Evolutionary conservation across 331 rosid genomes (phyloP).

Genomic region (Quercus lobata): DNA sequence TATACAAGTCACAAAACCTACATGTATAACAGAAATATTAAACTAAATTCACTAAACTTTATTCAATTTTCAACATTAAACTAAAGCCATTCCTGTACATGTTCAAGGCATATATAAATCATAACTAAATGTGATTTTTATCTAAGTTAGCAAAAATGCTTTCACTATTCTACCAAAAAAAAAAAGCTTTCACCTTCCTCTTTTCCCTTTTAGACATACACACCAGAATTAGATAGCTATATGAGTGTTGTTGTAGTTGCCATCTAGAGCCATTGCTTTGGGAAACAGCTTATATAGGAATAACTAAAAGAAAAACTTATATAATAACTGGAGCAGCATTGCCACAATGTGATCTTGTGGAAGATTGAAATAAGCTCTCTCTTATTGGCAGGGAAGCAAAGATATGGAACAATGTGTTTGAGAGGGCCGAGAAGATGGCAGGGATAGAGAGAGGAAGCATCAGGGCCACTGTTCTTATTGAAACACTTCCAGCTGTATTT

Average conservation of each 20-base stretch:
- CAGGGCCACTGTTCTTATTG: conserved; percentile 82
- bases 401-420: conserved; percentile 82
- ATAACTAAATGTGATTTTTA: background rate
- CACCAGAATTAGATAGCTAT: background rate
- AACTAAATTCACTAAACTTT: background rate
- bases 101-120: background rate
- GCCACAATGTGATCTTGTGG: background rate
- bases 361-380: background rate
- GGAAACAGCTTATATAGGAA: no score
- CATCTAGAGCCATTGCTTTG: no score
- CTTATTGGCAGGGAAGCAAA: conserved; percentile 69
- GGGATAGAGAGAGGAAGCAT: conserved; percentile 88
- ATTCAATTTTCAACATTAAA: background rate
- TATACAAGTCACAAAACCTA: no score
- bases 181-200: background rate
- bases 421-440: conserved; percentile 72
- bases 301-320: no score
- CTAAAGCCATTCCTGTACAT: background rate
- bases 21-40: background rate
- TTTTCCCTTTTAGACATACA: background rate
- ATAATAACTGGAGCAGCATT: no score
- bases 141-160: no score
- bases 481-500: conserved; percentile 90
- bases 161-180: no score
- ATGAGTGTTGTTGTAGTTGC: background rate